Evolutionary conservation across 768 basidiomycete genomes (phyloP).

Genomic region (Tulasnella sp.): DNA sequence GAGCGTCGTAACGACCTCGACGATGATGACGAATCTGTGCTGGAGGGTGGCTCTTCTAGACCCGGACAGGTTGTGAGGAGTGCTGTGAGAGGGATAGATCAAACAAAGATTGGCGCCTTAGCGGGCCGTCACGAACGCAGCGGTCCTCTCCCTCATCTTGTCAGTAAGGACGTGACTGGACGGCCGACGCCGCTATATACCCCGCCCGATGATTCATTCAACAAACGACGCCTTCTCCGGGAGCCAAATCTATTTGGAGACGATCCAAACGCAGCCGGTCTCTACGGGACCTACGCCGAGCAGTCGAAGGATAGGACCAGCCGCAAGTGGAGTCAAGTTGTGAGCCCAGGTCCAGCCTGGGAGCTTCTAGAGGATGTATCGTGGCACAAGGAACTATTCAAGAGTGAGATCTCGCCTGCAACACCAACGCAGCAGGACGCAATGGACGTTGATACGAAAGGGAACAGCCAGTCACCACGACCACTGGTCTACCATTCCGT

Average conservation of each 20-base stretch:
- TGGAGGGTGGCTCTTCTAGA: slow-evolving; percentile 1
- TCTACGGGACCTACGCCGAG: slow-evolving; percentile 46
- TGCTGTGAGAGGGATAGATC: too few relatives aligned
- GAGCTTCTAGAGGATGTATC: slow-evolving; percentile 65
- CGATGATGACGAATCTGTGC: not conserved
- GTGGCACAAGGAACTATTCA: slow-evolving; percentile 53
- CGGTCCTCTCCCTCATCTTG: too few relatives aligned
- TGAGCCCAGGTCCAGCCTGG: slow-evolving; percentile 69
- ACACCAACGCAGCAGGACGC: not conserved
- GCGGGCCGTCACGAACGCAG: too few relatives aligned
- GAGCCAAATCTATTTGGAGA: slow-evolving; percentile 41
- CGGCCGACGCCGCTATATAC: not conserved
- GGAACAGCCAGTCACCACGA: not conserved
- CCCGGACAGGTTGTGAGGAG: not conserved
- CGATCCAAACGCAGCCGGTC: slow-evolving; percentile 23
- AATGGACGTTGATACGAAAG: slow-evolving; percentile 19
- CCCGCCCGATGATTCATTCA: not conserved
- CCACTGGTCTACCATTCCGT: slow-evolving; percentile 10
- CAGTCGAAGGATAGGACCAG: slow-evolving; percentile 38
- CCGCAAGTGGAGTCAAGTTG: slow-evolving; percentile 66
- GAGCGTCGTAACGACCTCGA: not conserved
- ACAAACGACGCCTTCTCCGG: slow-evolving; percentile 5
- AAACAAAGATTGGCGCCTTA: too few relatives aligned
- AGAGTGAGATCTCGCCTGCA: too few relatives aligned
- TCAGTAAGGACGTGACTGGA: not conserved